phyloP scores from a whole-genome alignment of 208 protist species.

The Porcisia hertigi region DNA sequence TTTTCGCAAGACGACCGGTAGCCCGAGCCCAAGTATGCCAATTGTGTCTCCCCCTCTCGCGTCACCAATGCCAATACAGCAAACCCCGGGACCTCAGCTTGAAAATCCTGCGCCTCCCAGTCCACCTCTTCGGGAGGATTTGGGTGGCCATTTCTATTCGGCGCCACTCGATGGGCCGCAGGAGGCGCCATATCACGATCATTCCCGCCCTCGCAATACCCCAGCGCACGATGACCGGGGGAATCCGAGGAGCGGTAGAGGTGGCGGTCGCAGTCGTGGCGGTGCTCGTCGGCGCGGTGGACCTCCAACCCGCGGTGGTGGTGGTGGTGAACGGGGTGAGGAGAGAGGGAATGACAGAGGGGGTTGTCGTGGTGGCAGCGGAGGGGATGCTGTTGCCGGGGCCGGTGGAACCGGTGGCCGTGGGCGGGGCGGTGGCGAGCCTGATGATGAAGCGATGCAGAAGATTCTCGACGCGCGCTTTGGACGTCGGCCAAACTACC shows the following conservation, averaged over 20 bases:
- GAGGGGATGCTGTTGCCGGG: conserved; percentile 1
- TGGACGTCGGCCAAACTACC: conserved; percentile 35
- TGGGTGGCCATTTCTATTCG: conserved; percentile 38
- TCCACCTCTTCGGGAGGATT: conserved; percentile 43
- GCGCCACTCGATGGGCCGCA: conserved; percentile 17
- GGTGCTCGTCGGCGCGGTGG: conserved; percentile 31
- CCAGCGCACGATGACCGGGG: conserved; percentile 12
- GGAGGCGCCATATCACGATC: conserved; percentile 10
- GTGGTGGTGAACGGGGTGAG: not conserved
- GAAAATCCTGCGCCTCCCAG: conserved; percentile 52
- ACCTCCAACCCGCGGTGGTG: conserved; percentile 19
- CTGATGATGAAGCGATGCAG: conserved; percentile 29
- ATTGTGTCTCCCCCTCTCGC: conserved; percentile 75
- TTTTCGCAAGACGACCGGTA: conserved; percentile 80
- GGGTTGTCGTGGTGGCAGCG: conserved; percentile 7
- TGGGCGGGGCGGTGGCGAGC: not conserved
- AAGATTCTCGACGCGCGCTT: conserved; percentile 37
- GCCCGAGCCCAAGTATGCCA: conserved; percentile 55
- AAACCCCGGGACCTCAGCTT: conserved; percentile 43
- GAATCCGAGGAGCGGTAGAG: conserved; percentile 3
- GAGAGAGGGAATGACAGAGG: conserved; percentile 6
- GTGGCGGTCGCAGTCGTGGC: conserved; percentile 15
- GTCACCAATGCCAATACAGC: conserved; percentile 75
- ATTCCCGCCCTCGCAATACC: conserved; percentile 3
- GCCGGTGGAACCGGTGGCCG: not conserved